Evolutionary conservation across 1,284 basidiomycete genomes (phyloP), one percentile per base, ranked within the genome.

Genomic region (Somion occarium): DNA sequence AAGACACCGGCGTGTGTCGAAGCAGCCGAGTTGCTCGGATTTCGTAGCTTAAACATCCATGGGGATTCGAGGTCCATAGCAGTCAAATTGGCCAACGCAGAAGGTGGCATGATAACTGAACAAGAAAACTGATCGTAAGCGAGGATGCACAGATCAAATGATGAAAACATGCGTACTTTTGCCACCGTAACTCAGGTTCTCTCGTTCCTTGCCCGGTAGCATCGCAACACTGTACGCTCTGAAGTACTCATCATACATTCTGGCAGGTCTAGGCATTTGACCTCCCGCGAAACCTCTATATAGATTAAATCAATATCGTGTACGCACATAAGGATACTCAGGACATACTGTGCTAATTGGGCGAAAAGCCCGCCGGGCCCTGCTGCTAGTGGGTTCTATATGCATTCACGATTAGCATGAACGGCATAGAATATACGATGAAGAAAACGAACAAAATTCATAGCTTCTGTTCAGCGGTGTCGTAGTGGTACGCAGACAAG

Each of bases 1-100:
- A 99, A 82, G 15, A 99, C 97, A 77, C 97, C 97, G 1, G 90
- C 90, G 66, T 99, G 93, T 1, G 97, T 99, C 18, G 90, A 85
- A 20, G 88, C 90, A 12, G 88, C 88, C 12, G 89, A 77, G 65
- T 94, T 93, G 43, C 81, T 69, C 0, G 95, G 93, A 70, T 97
- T 98, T 49, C 91, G 87, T 44, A 99, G 78, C 61, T 97, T 87
- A 70, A 99, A 99, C 72, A 91, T 93, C 93, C 95, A 98, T 0
- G 97, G 97, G 0, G 83, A 82, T 56, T 93, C 89, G 48, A 99
- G 80, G 65, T 99, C 96, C 49, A 98, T 79, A 42, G 83, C 80
- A 0, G 94, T 92, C 18, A 99, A 76, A 57, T 85, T 85, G 1
- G 94, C 93, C 1, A 99, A 79, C 5, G 95, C 91, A 41, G 95